A percentile compares a stretch with the other conserved stretches of the same genome.
Conservation (phyloP, 208 protist species). For the Trypanosoma boissoni region DNA sequence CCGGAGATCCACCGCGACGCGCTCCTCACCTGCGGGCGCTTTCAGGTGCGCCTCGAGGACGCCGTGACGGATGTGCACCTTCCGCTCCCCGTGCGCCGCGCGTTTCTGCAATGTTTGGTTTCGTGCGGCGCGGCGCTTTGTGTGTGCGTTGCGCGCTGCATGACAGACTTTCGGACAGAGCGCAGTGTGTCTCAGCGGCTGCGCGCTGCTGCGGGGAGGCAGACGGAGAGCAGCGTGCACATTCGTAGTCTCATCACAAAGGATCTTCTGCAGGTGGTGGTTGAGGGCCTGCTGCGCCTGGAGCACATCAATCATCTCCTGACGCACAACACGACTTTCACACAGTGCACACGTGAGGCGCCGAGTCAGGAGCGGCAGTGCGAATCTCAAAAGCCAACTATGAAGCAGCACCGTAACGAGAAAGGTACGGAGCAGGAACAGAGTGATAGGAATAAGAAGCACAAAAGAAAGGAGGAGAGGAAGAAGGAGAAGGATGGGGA, state of each 20-base stretch:
- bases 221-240: slow-evolving; percentile 17
- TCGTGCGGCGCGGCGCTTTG: slow-evolving; percentile 62
- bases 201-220: slow-evolving; percentile 13
- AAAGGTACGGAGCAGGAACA: too few species aligned
- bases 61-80: slow-evolving; percentile 25
- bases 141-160: slow-evolving; percentile 51
- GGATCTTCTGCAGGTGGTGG: slow-evolving; percentile 66
- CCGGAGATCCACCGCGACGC: slow-evolving; percentile 44
- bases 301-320: slow-evolving; percentile 58
- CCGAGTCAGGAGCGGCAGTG: too few species aligned
- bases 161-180: slow-evolving; percentile 41
- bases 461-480: neutral
- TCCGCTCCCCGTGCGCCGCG: slow-evolving; percentile 3
- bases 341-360: neutral
- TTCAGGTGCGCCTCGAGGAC: slow-evolving; percentile 50
- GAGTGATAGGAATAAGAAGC: too few species aligned
- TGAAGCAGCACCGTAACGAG: too few species aligned
- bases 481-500: too few species aligned
- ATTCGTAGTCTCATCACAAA: slow-evolving; percentile 34
- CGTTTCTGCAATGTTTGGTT: slow-evolving; percentile 51
- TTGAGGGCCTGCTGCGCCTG: slow-evolving; percentile 70
- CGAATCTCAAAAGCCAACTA: too few species aligned
- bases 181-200: slow-evolving; percentile 20
- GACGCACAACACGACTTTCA: slow-evolving; percentile 15
- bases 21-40: slow-evolving; percentile 56